Evolutionary conservation across 2,329 filamentous ascomycete species (phyloP).

Genomic region (Pseudogymnoascus sp.): DNA sequence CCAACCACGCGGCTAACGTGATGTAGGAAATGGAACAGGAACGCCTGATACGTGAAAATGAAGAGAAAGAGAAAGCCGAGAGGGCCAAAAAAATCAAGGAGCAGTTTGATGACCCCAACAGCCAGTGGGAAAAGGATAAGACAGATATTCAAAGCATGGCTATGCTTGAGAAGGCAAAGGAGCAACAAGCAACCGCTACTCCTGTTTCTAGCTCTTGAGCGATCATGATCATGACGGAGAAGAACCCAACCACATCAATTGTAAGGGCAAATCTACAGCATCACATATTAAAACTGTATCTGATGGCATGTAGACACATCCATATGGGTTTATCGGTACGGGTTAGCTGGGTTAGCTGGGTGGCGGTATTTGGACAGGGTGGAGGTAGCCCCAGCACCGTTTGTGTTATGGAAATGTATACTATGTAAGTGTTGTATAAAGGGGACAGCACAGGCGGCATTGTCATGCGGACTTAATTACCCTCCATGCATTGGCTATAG

Average conservation of each 20-base stretch:
- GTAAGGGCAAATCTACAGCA: slow-evolving; percentile 8
- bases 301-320: not conserved
- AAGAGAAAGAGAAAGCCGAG: slow-evolving; percentile 66
- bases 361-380: not conserved
- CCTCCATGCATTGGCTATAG: slow-evolving; percentile 4
- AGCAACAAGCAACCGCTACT: slow-evolving; percentile 25
- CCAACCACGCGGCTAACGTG: slow-evolving; percentile 14
- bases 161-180: slow-evolving; percentile 43
- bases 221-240: not conserved
- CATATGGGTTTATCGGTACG: not conserved
- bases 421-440: slow-evolving; percentile 5
- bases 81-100: slow-evolving; percentile 71
- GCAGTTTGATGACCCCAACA: slow-evolving; percentile 65
- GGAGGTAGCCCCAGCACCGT: not conserved
- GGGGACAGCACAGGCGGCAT: not conserved
- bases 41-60: slow-evolving; percentile 66
- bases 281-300: not conserved
- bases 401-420: slow-evolving; percentile 5
- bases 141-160: slow-evolving; percentile 63
- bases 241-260: slow-evolving; percentile 1
- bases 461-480: not conserved
- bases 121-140: slow-evolving; percentile 88
- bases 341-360: not conserved
- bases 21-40: slow-evolving; percentile 84
- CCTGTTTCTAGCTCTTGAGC: not conserved